Percentiles rank a stretch among this genome's conserved stretches.
phyloP scores from a whole-genome alignment of 495 filamentous ascomycete genomes.

The Coniosporium apollinis region DNA sequence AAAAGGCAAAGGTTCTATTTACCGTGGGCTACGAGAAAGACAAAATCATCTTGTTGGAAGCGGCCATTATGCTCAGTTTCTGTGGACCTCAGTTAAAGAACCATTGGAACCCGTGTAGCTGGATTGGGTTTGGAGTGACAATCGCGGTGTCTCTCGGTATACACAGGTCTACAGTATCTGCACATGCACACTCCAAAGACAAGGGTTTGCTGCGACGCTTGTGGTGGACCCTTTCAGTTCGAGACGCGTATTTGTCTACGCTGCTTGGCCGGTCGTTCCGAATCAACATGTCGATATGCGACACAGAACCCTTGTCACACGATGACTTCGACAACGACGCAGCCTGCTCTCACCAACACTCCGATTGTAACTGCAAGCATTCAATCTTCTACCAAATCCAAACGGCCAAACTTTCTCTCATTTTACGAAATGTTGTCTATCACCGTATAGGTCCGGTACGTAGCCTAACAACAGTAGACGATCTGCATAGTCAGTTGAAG shows the following conservation, averaged over 20 bases:
- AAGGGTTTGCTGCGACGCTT: constrained; percentile 2
- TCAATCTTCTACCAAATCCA: constrained; percentile 4
- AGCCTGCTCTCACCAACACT: background rate
- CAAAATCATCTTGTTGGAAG: constrained; percentile 4
- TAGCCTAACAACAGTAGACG: background rate
- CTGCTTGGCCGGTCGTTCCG: constrained; percentile 5
- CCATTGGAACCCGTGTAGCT: constrained; percentile 5
- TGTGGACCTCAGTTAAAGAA: constrained; percentile 2
- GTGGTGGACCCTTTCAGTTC: constrained; percentile 5
- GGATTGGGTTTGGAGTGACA: constrained; percentile 4
- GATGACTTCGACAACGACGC: constrained; percentile 4
- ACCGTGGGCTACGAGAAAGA: constrained; percentile 5
- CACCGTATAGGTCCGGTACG: constrained; percentile 1
- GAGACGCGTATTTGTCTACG: constrained; percentile 4
- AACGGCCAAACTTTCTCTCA: constrained; percentile 3
- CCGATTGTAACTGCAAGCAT: background rate
- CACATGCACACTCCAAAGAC: constrained; percentile 4
- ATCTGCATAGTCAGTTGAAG: constrained; percentile 1
- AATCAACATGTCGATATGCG: constrained; percentile 4
- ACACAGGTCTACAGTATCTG: background rate
- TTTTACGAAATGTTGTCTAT: constrained; percentile 5
- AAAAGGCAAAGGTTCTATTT: constrained; percentile 5
- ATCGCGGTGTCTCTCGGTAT: constrained; percentile 7
- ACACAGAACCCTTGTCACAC: constrained; percentile 2
- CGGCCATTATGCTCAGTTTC: constrained; percentile 4